These are phyloP conservation scores for Ophiostoma sp. DNA, from an alignment of 2,329 filamentous ascomycete genomes.

Conservation along the genomic window DNA sequence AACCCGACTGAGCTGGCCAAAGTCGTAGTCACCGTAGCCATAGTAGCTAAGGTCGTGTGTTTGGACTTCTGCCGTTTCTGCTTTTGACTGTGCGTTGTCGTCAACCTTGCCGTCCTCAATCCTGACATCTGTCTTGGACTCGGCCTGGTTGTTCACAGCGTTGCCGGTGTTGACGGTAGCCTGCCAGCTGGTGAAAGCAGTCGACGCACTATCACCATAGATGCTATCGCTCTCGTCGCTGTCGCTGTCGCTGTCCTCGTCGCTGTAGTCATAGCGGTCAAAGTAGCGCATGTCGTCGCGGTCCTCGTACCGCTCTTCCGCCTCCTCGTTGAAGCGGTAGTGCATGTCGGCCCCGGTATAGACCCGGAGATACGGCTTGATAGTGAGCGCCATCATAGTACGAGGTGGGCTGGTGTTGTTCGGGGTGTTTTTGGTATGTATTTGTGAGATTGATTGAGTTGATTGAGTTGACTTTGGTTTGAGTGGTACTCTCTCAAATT, in stretches of 20 bases:
- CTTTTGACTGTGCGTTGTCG: not conserved
- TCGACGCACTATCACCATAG: not conserved
- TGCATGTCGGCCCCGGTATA: not conserved
- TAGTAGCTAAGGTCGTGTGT: constrained; percentile 19
- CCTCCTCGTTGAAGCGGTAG: constrained; percentile 3
- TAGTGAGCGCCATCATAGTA: not conserved
- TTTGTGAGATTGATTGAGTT: not conserved
- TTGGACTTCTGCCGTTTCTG: not conserved
- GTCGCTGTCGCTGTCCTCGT: not conserved
- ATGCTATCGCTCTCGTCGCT: not conserved
- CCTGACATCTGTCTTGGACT: not conserved
- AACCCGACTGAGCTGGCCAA: not conserved
- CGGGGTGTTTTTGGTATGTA: not conserved
- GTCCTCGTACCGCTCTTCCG: not conserved
- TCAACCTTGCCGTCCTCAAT: not conserved
- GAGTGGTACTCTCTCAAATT: not conserved
- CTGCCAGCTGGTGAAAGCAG: not conserved
- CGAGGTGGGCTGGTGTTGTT: not conserved
- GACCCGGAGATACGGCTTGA: not conserved
- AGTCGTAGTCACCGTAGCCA: constrained; percentile 20
- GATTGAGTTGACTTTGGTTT: not conserved
- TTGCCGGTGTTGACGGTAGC: not conserved
- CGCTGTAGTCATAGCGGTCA: constrained; percentile 5
- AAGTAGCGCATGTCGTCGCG: not conserved
- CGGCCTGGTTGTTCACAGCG: not conserved